phyloP scores from a whole-genome alignment of 371 early-diverging fungal genomes.

The Fennellomyces sp. region DNA sequence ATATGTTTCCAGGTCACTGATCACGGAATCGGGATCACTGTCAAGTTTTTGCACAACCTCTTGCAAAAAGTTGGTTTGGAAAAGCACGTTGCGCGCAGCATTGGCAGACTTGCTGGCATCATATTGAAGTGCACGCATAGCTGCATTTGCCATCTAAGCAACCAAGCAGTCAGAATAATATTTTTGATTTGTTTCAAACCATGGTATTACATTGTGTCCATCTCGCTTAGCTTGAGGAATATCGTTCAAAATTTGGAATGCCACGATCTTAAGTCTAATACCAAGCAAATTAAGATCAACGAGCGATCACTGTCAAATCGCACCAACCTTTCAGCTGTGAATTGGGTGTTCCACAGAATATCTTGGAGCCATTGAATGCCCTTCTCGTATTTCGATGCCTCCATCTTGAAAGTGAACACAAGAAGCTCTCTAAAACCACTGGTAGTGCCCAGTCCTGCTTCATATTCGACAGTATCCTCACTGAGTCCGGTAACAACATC shows the following conservation, averaged over 20 bases:
- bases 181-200: neutral
- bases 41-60: constrained; percentile 55
- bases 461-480: constrained; percentile 61
- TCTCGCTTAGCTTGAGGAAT: constrained; percentile 68
- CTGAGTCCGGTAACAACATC: constrained; percentile 61
- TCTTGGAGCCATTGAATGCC: constrained; percentile 65
- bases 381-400: constrained; percentile 52
- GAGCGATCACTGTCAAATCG: neutral
- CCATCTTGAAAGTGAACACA: constrained; percentile 53
- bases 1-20: constrained; percentile 53
- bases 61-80: constrained; percentile 58
- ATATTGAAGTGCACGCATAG: constrained; percentile 49
- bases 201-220: constrained; percentile 50
- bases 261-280: constrained; percentile 54
- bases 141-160: constrained; percentile 56
- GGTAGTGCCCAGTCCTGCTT: constrained; percentile 49
- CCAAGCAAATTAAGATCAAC: neutral
- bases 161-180: too few species aligned
- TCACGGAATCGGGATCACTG: constrained; percentile 46
- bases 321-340: constrained; percentile 51
- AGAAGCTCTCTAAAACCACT: constrained; percentile 54
- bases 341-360: constrained; percentile 65
- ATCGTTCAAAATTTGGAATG: constrained; percentile 62
- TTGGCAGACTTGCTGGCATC: constrained; percentile 56
- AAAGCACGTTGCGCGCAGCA: constrained; percentile 51